Evolutionary conservation across 805 yeast genomes (phyloP), one percentile per base, ranked within the genome.

Genomic region (Suhomyces pyralidae): DNA sequence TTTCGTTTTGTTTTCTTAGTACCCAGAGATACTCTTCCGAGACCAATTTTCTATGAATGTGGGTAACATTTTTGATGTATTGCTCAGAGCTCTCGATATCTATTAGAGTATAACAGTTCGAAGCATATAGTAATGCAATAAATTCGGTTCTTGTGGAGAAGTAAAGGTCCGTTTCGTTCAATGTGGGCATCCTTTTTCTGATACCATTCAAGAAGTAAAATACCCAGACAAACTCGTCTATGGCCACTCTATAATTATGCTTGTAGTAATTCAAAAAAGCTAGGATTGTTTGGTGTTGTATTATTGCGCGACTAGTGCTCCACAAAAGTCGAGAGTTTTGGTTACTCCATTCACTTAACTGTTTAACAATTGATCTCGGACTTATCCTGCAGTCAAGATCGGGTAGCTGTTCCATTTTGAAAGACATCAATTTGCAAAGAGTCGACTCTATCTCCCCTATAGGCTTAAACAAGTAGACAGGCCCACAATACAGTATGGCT

Each of bases 211-310:
- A 48, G 26, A 64, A 60, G 25, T 51, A 43, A 12, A 56, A 28
- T 5, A 55, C 47, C 70, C 70, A 66, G 1, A 49, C 43, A 44
- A 65, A 64, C 14, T 49, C 51, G 5, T 44, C 25, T 2, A 57
- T 20, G 5, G 69, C 63, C 38, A 43, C 53, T 1, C 17, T 25
- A 50, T 61, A 66, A 14, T 63, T 51, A 20, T 58, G 48, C 6
- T 55, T 46, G 28, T 57, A 49, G 42, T 48, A 58, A n/a, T 51
- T 17, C 3, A 64, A 17, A 22, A 57, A 61, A 2, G 64, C 73
- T n/a, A 44, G 9, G 7, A 64, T 53, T 5, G 60, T 44, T 40
- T 61, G 61, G 30, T 53, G 55, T 45, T 57, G 63, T 7, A 64
- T 50, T 2, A 63, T 50, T 14, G 51, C 30, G 43, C 17, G 22